phyloP scores from a whole-genome alignment of 2,329 filamentous ascomycete genomes.

The Ceratocystis papillata region DNA sequence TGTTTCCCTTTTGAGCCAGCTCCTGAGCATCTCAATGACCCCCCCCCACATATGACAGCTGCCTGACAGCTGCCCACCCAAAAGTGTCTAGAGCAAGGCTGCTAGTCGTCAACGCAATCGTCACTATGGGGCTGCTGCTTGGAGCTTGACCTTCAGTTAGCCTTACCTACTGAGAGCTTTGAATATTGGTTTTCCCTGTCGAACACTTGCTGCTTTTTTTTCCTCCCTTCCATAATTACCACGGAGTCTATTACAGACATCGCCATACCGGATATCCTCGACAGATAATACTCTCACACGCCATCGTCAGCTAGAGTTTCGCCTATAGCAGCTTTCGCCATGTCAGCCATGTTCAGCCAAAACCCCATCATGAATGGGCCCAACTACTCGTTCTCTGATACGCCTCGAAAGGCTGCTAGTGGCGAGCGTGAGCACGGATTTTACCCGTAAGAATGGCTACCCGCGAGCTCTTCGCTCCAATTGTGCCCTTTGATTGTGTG shows the following conservation, averaged over 20 bases:
- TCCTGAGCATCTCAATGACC: neutral
- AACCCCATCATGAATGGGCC: constrained; percentile 58
- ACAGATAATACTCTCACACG: neutral
- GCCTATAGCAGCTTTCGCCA: constrained; percentile 28
- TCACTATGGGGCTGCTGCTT: neutral
- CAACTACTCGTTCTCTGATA: constrained; percentile 57
- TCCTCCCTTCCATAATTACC: too few relatives aligned
- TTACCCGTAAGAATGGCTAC: constrained; percentile 60
- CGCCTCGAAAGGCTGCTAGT: constrained; percentile 40
- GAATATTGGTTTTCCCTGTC: neutral
- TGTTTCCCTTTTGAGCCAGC: constrained; percentile 22
- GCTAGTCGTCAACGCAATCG: constrained; percentile 32
- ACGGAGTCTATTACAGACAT: neutral
- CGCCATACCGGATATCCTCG: neutral
- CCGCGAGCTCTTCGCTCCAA: neutral
- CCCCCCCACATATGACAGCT: neutral
- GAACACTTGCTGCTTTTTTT: neutral
- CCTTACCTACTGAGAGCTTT: constrained; percentile 16
- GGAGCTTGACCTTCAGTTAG: neutral
- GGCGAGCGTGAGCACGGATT: constrained; percentile 64
- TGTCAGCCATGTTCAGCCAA: constrained; percentile 59
- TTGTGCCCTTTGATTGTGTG: neutral
- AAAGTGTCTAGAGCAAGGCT: constrained; percentile 38
- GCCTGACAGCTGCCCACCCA: neutral
- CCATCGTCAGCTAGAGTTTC: neutral